Evolutionary conservation across 2,329 filamentous ascomycete species (phyloP).

Genomic region (Neoascochyta sp.): DNA sequence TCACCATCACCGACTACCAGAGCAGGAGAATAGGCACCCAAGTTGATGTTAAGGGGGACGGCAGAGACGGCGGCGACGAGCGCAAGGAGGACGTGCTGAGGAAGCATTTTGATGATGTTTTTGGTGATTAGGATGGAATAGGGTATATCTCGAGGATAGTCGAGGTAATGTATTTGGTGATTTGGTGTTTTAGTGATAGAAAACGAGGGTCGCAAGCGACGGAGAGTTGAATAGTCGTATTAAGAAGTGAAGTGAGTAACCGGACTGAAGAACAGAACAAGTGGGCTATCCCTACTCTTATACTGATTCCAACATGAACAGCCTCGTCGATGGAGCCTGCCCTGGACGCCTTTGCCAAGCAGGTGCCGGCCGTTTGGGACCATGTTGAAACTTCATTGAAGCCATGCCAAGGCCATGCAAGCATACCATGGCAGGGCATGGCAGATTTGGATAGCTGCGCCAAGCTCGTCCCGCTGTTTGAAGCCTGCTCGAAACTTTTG

Average conservation of each 20-base stretch:
- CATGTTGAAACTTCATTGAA: slow-evolving; percentile 40
- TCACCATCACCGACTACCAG: slow-evolving; percentile 54
- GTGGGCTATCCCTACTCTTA: slow-evolving; percentile 25
- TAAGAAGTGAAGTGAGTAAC: slow-evolving; percentile 38
- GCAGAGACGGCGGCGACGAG: slow-evolving; percentile 36
- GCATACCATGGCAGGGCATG: slow-evolving; percentile 23
- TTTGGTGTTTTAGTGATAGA: too few relatives aligned
- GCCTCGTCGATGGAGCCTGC: too few relatives aligned
- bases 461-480: slow-evolving; percentile 30
- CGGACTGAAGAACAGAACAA: slow-evolving; percentile 35
- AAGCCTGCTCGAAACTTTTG: slow-evolving; percentile 33
- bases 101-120: slow-evolving; percentile 34
- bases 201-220: slow-evolving; percentile 35
- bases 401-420: slow-evolving; percentile 33
- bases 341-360: slow-evolving; percentile 38
- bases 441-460: slow-evolving; percentile 16
- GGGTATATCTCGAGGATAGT: too few relatives aligned
- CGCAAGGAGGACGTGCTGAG: slow-evolving; percentile 37
- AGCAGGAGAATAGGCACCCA: slow-evolving; percentile 51
- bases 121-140: slow-evolving; percentile 3
- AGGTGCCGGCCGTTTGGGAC: slow-evolving; percentile 27
- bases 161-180: slow-evolving; percentile 11
- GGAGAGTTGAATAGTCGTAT: slow-evolving; percentile 23
- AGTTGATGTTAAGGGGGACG: slow-evolving; percentile 52
- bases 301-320: slow-evolving; percentile 16